Percentiles rank a stretch among this genome's conserved stretches.
Conservation (phyloP, 495 filamentous ascomycete species). For the Penicillium waksmanii region DNA sequence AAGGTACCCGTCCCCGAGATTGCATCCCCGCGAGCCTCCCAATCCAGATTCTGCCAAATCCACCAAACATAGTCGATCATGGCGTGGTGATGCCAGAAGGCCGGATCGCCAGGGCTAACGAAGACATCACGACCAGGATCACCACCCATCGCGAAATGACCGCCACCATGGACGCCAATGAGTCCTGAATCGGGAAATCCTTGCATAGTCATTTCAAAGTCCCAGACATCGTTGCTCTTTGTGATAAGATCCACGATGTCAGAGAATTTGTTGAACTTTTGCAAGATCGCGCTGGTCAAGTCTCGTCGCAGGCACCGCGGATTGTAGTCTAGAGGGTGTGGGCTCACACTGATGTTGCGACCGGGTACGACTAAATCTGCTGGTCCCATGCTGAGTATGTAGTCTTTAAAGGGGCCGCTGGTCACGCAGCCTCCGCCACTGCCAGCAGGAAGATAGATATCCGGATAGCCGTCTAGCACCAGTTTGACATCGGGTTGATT, state of each 20-base stretch:
- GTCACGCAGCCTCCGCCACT: slow-evolving; percentile 68
- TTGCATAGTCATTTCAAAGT: slow-evolving; percentile 57
- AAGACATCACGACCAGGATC: slow-evolving; percentile 64
- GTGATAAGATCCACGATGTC: slow-evolving; percentile 51
- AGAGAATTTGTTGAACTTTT: slow-evolving; percentile 54
- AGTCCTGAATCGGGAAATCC: slow-evolving; percentile 51
- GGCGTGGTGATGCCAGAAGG: slow-evolving; percentile 71
- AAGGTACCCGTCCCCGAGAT: slow-evolving; percentile 61
- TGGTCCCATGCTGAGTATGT: slow-evolving; percentile 56
- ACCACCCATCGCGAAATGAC: slow-evolving; percentile 67
- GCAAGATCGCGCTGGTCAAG: slow-evolving; percentile 52
- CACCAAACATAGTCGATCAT: slow-evolving; percentile 72
- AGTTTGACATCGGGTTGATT: slow-evolving; percentile 32
- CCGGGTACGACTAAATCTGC: slow-evolving; percentile 39
- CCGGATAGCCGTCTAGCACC: slow-evolving; percentile 17
- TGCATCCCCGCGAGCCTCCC: slow-evolving; percentile 43
- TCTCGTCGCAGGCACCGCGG: slow-evolving; percentile 71
- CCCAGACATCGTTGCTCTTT: slow-evolving; percentile 45
- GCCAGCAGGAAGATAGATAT: slow-evolving; percentile 46
- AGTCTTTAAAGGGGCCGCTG: slow-evolving; percentile 60
- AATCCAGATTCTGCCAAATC: slow-evolving; percentile 70
- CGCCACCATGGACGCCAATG: slow-evolving; percentile 64
- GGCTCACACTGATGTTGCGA: slow-evolving; percentile 14
- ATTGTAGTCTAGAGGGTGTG: slow-evolving; percentile 50
- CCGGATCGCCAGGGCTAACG: slow-evolving; percentile 64